Percentiles rank a stretch among this genome's conserved stretches.
Evolutionary conservation across 1,284 basidiomycete species (phyloP).

Genomic region (Ceratobasidium sp.): DNA sequence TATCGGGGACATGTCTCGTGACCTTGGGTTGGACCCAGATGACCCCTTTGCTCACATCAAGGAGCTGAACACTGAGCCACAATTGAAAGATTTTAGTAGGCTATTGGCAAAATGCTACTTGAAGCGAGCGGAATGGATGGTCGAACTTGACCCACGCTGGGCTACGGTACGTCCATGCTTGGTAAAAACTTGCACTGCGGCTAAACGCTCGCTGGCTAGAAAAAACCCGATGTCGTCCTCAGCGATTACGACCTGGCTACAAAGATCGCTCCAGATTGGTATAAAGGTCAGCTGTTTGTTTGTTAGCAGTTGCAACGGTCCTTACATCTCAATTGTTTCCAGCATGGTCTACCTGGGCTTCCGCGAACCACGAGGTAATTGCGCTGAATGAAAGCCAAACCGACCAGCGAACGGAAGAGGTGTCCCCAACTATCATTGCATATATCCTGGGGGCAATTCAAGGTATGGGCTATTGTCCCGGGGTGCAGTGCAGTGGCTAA

Average conservation of each 20-base stretch:
- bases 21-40: constrained; percentile 73
- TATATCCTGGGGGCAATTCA: constrained; percentile 39
- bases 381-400: constrained; percentile 22
- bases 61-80: constrained; percentile 65
- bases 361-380: constrained; percentile 39
- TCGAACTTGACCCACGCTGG: constrained; percentile 28
- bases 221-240: constrained; percentile 23
- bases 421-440: constrained; percentile 20
- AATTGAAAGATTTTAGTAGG: constrained; percentile 80
- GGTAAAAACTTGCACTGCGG: background rate
- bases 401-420: constrained; percentile 35
- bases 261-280: constrained; percentile 40
- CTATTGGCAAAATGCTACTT: constrained; percentile 97
- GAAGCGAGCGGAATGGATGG: constrained; percentile 93
- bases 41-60: constrained; percentile 59
- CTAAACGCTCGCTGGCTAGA: background rate
- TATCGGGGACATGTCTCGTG: constrained; percentile 77
- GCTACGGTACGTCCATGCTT: background rate
- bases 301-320: background rate
- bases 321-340: background rate
- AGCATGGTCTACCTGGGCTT: constrained; percentile 43
- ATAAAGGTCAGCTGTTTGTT: constrained; percentile 13
- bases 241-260: constrained; percentile 37
- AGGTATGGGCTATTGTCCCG: background rate
- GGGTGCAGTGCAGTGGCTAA: background rate